These are phyloP conservation scores for Misopates orontium DNA, from an alignment of 257 asterid species.

Conservation along the genomic window DNA sequence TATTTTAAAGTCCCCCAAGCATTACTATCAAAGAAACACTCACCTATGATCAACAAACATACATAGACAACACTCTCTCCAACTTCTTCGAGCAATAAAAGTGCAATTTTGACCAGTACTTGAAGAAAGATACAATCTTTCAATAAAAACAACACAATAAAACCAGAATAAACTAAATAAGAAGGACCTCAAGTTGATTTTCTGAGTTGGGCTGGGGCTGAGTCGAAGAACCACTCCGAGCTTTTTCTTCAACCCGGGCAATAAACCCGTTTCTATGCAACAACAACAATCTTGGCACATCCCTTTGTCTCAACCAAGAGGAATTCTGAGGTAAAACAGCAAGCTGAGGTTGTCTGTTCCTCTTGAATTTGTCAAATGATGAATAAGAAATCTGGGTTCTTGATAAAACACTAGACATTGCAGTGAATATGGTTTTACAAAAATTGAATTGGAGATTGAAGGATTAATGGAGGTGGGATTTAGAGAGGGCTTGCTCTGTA, in stretches of 20 bases:
- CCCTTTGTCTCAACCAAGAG: constrained; percentile 35
- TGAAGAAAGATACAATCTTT: constrained; percentile 1
- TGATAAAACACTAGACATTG: constrained; percentile 52
- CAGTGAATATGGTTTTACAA: background rate
- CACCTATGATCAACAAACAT: background rate
- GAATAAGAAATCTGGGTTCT: constrained; percentile 32
- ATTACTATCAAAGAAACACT: background rate
- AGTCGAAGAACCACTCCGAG: constrained; percentile 49
- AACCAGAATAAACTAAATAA: constrained; percentile 1
- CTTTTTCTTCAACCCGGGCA: constrained; percentile 72
- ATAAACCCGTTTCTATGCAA: constrained; percentile 54
- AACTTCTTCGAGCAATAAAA: constrained; percentile 1
- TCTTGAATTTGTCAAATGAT: constrained; percentile 35
- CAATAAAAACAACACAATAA: background rate
- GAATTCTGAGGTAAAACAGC: constrained; percentile 31
- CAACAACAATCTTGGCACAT: constrained; percentile 33
- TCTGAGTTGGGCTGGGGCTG: constrained; percentile 37
- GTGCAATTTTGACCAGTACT: constrained; percentile 6
- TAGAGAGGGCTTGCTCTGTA: no score
- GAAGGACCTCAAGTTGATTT: constrained; percentile 48
- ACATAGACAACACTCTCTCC: background rate
- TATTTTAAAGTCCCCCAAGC: constrained; percentile 5
- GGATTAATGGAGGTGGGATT: background rate
- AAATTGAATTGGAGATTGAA: constrained; percentile 16
- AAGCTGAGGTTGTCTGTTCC: constrained; percentile 26